A percentile compares a stretch with the other conserved stretches of the same genome.
Conservation (phyloP, 1,284 basidiomycete genomes). For the Heliocybe sulcata region DNA sequence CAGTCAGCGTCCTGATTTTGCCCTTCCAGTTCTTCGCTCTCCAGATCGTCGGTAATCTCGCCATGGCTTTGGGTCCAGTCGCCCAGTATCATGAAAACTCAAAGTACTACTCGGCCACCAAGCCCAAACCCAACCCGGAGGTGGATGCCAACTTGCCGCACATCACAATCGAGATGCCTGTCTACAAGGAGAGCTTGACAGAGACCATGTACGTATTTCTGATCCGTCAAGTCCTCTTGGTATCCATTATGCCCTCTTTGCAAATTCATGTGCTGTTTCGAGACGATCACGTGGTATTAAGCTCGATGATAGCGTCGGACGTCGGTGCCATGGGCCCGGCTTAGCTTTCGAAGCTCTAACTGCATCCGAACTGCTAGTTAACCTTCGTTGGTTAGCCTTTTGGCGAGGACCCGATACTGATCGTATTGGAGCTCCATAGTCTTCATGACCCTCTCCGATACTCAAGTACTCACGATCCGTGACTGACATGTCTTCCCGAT, state of each 20-base stretch:
- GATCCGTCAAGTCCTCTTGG: neutral
- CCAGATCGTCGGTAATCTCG: conserved; percentile 53
- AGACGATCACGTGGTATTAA: neutral
- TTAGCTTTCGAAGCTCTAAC: too few relatives aligned
- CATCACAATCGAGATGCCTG: conserved; percentile 72
- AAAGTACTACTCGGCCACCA: conserved; percentile 60
- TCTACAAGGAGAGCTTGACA: conserved; percentile 71
- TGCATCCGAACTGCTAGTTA: too few relatives aligned
- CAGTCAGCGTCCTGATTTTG: neutral
- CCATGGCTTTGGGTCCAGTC: conserved; percentile 63
- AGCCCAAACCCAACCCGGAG: conserved; percentile 50
- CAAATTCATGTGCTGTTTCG: neutral
- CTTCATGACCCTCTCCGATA: neutral
- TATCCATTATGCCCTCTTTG: conserved; percentile 3
- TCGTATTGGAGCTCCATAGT: too few relatives aligned
- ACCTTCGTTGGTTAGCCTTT: too few relatives aligned
- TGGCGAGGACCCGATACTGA: too few relatives aligned
- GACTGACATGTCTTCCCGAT: conserved; percentile 1
- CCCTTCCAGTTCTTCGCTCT: conserved; percentile 50
- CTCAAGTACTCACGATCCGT: neutral
- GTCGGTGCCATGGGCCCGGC: too few relatives aligned
- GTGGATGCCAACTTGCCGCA: conserved; percentile 61
- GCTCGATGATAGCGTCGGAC: neutral
- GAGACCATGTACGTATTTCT: conserved; percentile 54
- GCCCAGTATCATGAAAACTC: conserved; percentile 73